A percentile compares a stretch with the other conserved stretches of the same genome.
phyloP scores from a whole-genome alignment of 495 filamentous ascomycete species.

The Podospora didyma region DNA sequence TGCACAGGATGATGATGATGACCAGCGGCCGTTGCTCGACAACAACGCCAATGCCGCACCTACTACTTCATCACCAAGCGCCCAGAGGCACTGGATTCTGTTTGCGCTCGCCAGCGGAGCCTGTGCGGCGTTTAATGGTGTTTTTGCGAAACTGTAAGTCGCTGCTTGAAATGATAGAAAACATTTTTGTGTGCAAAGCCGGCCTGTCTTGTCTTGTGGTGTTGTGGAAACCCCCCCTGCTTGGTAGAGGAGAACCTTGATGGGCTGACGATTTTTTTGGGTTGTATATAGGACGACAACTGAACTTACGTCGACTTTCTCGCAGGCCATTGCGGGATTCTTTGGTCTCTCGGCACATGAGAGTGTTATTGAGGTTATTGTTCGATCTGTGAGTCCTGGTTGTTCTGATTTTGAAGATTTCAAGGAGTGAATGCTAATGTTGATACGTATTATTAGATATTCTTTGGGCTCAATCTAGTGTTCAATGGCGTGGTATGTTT shows the following conservation, averaged over 20 bases:
- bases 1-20: no score
- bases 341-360: slow-evolving; percentile 53
- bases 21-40: no score
- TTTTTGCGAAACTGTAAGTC: slow-evolving; percentile 90
- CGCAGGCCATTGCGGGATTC: slow-evolving; percentile 56
- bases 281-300: slow-evolving; percentile 68
- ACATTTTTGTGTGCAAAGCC: no score
- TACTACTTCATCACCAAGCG: no score
- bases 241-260: no score
- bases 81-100: slow-evolving; percentile 65
- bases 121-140: slow-evolving; percentile 89
- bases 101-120: slow-evolving; percentile 80
- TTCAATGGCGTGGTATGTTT: slow-evolving; percentile 73
- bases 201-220: background rate
- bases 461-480: slow-evolving; percentile 81
- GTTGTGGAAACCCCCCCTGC: background rate
- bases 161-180: background rate
- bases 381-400: slow-evolving; percentile 59
- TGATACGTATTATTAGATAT: slow-evolving; percentile 51
- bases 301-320: slow-evolving; percentile 68
- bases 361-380: slow-evolving; percentile 56
- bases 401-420: background rate
- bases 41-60: no score
- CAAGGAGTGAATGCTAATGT: background rate
- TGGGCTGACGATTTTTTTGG: no score